Conservation (phyloP, 176 grass and related monocot species). For the Thinopyrum elongatum region DNA sequence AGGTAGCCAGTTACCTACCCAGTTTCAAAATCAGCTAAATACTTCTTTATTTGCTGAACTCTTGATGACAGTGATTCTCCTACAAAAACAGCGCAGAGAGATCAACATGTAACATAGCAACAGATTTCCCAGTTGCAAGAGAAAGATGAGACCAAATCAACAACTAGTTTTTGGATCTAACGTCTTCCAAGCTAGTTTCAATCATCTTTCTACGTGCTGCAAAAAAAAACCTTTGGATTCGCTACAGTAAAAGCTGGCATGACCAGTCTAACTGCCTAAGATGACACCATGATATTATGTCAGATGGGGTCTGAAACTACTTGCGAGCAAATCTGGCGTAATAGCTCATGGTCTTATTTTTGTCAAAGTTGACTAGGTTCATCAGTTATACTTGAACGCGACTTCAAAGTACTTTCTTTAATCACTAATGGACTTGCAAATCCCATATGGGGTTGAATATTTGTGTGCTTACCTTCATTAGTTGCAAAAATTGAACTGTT, state of each 20-base stretch:
- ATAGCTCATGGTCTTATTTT: conserved; percentile 23
- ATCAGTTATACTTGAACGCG: conserved; percentile 9
- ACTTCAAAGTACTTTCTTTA: conserved; percentile 7
- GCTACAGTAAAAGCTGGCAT: neutral
- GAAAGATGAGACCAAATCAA: conserved; percentile 12
- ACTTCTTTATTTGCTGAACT: conserved; percentile 87
- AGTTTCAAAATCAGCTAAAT: conserved; percentile 83
- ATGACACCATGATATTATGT: neutral
- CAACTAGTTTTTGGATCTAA: conserved; percentile 21
- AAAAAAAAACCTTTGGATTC: neutral
- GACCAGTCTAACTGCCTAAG: neutral
- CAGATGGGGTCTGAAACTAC: conserved; percentile 3
- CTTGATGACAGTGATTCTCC: conserved; percentile 68
- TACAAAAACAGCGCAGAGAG: conserved; percentile 41
- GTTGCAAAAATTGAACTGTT: conserved; percentile 51
- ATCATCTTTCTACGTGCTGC: neutral
- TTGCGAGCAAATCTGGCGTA: neutral
- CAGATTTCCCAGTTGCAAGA: neutral
- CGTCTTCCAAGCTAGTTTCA: conserved; percentile 16
- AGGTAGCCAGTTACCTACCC: conserved; percentile 52
- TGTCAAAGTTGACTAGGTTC: neutral
- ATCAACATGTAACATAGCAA: conserved; percentile 19
- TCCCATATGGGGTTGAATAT: conserved; percentile 1
- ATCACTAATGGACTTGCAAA: conserved; percentile 6
- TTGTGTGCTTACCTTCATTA: conserved; percentile 52